phyloP scores from a whole-genome alignment of 2,329 filamentous ascomycete genomes.

The Neocatenulostroma microsporum region DNA sequence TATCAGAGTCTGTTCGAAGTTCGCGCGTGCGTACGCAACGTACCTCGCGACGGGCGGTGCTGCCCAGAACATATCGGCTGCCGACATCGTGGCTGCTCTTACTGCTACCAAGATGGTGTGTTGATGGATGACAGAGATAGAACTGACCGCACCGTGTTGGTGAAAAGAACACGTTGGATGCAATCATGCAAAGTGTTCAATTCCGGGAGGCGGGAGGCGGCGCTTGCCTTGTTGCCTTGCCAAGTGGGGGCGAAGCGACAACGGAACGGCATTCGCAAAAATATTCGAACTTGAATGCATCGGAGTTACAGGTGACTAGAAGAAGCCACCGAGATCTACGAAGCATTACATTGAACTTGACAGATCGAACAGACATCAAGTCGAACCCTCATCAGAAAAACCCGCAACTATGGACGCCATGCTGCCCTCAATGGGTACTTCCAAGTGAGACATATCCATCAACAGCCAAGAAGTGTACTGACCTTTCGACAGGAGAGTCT shows the following conservation, averaged over 20 bases:
- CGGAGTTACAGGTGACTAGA: no score
- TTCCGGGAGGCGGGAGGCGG: no score
- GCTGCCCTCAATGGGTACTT: conserved; percentile 15
- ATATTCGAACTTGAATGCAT: no score
- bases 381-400: not conserved
- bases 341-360: no score
- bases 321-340: no score
- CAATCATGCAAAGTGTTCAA: no score
- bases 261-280: no score
- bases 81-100: conserved; percentile 22
- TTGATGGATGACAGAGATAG: not conserved
- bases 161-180: no score
- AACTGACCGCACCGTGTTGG: no score
- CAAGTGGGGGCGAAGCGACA: no score
- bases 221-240: no score
- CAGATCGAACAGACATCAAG: no score
- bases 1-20: conserved; percentile 34
- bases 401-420: conserved; percentile 31
- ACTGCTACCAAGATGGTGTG: not conserved
- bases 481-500: conserved; percentile 30
- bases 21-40: conserved; percentile 16
- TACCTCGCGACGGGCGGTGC: conserved; percentile 61
- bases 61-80: conserved; percentile 46
- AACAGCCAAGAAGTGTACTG: not conserved
- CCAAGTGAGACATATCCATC: conserved; percentile 27